Conservation (phyloP, 345 rosid genomes). For the Cochlearia excelsa region DNA sequence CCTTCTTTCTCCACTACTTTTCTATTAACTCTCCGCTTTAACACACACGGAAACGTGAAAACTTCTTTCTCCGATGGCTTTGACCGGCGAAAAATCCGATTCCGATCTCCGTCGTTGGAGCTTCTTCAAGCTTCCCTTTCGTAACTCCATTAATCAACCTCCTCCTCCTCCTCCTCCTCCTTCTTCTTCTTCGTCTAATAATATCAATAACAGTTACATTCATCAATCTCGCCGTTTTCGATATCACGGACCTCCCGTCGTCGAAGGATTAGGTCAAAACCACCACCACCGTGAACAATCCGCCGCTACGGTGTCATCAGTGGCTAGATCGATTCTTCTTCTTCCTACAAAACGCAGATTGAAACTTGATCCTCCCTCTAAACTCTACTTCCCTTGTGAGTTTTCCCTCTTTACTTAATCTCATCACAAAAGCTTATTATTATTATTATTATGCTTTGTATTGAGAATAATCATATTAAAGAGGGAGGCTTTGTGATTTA, state of each 20-base stretch:
- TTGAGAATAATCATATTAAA: too few species aligned
- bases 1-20: too few species aligned
- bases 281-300: slow-evolving; percentile 28
- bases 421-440: too few species aligned
- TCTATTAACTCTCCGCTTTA: too few species aligned
- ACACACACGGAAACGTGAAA: too few species aligned
- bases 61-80: slow-evolving; percentile 45
- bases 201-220: slow-evolving; percentile 32
- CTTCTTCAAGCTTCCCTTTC: slow-evolving; percentile 67
- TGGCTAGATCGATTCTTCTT: slow-evolving; percentile 55
- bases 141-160: slow-evolving; percentile 38
- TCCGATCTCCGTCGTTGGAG: slow-evolving; percentile 68
- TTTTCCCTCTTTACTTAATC: background rate
- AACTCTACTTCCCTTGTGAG: slow-evolving; percentile 89
- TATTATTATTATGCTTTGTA: too few species aligned
- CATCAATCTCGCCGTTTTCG: slow-evolving; percentile 36
- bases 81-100: slow-evolving; percentile 51
- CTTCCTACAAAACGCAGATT: slow-evolving; percentile 71
- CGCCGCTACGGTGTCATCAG: slow-evolving; percentile 58
- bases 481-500: too few species aligned
- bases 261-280: slow-evolving; percentile 48
- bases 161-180: background rate
- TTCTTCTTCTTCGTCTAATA: slow-evolving; percentile 25
- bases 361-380: slow-evolving; percentile 77
- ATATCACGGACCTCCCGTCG: slow-evolving; percentile 30